These are phyloP conservation scores for Chytriomyces hyalinus DNA, from an alignment of 192 early-diverging fungal genomes.

Conservation along the genomic window DNA sequence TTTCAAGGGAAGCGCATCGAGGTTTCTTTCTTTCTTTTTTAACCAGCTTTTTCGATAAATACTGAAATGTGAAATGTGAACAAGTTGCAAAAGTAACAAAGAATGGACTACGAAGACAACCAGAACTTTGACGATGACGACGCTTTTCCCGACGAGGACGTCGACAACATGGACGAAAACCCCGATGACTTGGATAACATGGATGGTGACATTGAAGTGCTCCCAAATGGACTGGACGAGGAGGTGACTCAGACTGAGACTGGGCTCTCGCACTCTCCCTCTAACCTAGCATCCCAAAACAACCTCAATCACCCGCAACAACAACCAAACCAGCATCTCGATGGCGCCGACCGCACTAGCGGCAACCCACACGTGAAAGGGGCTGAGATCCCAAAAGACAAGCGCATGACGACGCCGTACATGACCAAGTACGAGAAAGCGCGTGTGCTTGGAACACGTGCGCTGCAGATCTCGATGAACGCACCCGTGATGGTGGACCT, in stretches of 20 bases:
- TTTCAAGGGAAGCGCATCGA: too few relatives aligned
- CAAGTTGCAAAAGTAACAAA: not conserved
- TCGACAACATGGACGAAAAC: slow-evolving; percentile 32
- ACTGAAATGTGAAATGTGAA: too few relatives aligned
- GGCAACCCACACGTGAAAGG: slow-evolving; percentile 33
- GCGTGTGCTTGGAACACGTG: slow-evolving; percentile 70
- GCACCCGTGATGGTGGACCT: slow-evolving; percentile 97
- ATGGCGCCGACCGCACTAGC: not conserved
- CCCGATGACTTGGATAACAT: slow-evolving; percentile 11
- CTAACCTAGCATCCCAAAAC: not conserved
- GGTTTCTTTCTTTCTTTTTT: too few relatives aligned
- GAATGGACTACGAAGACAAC: slow-evolving; percentile 32
- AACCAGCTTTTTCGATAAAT: too few relatives aligned
- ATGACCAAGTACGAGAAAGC: slow-evolving; percentile 98
- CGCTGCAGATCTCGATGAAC: slow-evolving; percentile 97
- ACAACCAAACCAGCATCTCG: not conserved
- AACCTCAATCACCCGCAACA: not conserved
- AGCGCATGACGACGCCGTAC: slow-evolving; percentile 94
- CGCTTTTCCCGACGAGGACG: slow-evolving; percentile 14
- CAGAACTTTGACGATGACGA: slow-evolving; percentile 8
- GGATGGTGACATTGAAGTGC: slow-evolving; percentile 11
- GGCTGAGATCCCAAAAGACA: slow-evolving; percentile 63
- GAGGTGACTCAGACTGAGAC: not conserved
- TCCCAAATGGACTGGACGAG: slow-evolving; percentile 1
- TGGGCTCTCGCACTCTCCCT: not conserved